Base-by-base conservation (phyloP, 2,329 filamentous ascomycete species). In the Emmonsiellopsis sp. region DNA sequence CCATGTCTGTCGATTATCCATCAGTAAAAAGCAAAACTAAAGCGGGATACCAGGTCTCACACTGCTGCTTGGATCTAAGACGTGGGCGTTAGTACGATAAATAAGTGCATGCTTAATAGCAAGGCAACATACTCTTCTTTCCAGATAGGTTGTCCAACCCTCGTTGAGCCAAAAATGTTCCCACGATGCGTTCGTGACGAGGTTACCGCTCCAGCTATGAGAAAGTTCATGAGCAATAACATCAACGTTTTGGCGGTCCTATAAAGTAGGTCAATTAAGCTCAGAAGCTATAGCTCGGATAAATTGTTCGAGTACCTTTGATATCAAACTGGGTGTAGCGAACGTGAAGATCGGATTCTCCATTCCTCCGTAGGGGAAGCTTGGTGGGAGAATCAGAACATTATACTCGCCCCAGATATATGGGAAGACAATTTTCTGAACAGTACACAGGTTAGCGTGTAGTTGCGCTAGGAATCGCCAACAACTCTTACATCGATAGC, bases 371-470 rank as follows among this genome's bases (percentile, higher is more conserved):
- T 93, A 94, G 0, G 89, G 89, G 68, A 95, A 97, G 61, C 87
- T 92, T 0, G 89, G 87, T 3, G 92, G 92, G 34, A 97, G 76
- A 3, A 96, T 86, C 20, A 97, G 76, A 8, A 95, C 88, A 61
- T 97, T 97, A 76, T 97, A 97, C 61, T 91, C 85, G 13, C 89
- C 91, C 93, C 93, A 98, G 55, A 83, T 82, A 70, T 98, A 97
- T 0, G 89, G 87, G 62, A 89, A 94, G 46, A 95, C 82, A 43
- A 84, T 79, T 63, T 79, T 78, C 69, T 74, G 52, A 11, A 16
- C 1, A 54, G 37, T 16, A 34, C 34, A 3, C 16, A 13, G 8
- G 51, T 67, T 49, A 63, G 57, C 51, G 0, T 26, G 20, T 10
- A 5, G 37, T 30, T 15, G 55, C 11, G 4, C 1, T 40, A 50